Base-by-base conservation (phyloP, 2,329 filamentous ascomycete genomes). In the Botrytis fragariae region DNA sequence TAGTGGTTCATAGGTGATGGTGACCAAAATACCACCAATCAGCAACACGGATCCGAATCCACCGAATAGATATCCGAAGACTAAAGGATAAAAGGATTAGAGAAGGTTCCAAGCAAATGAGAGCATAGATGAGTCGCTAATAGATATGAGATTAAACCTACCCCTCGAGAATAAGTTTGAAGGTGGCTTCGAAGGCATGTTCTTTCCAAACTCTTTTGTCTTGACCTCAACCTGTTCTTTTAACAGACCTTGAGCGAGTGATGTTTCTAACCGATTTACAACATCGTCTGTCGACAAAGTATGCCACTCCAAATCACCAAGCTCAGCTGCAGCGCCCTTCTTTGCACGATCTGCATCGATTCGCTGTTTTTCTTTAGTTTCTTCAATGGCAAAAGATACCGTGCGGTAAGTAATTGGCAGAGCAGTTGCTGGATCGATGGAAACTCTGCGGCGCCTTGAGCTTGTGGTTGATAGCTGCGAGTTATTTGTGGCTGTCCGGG, bases 11-110 rank as follows among this genome's bases (percentile, higher is more conserved):
- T 92, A 94, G 1, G 91, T 89, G 72, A 94, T 83, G 77, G 93
- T 93, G 69, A 94, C 92, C 5, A 94, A 85, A 51, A 94, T 86
- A 45, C 87, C 85, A 42, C 91, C 92, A 6, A 90, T 79, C 16
- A 94, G 85, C 4, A 95, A 85, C 69, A 95, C 88, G 1, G 88
- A 85, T 4, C 92, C 92, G 77, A 94, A 95, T 2, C 92, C 92
- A 76, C 90, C 90, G 82, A 93, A 93, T 77, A 94, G 89, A 82
- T 94, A 94, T 32, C 87, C 87, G 48, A 90, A 82, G 6, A 89
- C 85, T 72, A 60, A 37, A 37, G 5, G 29, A 29, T 35, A 22
- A 22, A 32, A 67, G 35, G 10, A 16, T 72, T 67, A 72, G 70
- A 51, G 29, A 35, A 20, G 10, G 14, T 37, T 16, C 16, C 16